Evolutionary conservation across 768 basidiomycete genomes (phyloP), one percentile per base, ranked within the genome.

Genomic region (Macrolepiota albuminosa): DNA sequence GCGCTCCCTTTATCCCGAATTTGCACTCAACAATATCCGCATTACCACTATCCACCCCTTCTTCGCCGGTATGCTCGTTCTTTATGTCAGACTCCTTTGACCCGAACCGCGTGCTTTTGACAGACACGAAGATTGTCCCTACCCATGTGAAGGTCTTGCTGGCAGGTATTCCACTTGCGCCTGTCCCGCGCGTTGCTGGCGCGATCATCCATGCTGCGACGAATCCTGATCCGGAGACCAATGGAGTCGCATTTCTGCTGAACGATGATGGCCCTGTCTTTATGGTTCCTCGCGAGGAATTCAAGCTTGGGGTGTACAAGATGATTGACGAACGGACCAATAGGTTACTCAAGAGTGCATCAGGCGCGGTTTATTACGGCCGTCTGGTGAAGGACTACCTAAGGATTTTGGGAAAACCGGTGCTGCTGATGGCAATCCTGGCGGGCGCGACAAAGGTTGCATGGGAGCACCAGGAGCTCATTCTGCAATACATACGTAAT

Each of bases 171-270:
- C 82, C 82, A 6, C 64, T 78, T 18, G 75, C 78, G 1, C 78
- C 82, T 8, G 70, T 83, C 8, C 63, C 72, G 14, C 76, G 82
- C 40, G 72, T 85, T 34, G 81, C 80, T 6, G 78, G 77, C 6
- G 78, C 83, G 13, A 81, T 84, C 56, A 77, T 85, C 65, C 75
- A 77, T 58, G 78, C 80, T 45, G 79, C 82, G 16, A 80, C 78
- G 10, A 74, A 82, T 51, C 72, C 77, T 1, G 74, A 81, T 63
- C 66, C 70, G 29, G 71, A 67, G 39, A 78, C 79, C 24, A 82
- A 72, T 61, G 83, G 81, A 3, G 72, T 72, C 50, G 74, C 79
- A 0, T 84, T 78, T 73, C 63, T 82, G 3, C 69, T 84, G 33
- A 72, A 74, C 2, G 81, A 84, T 61, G 74, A 81, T 61, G 83